Evolutionary conservation across 148 eudicot species (phyloP).

Genomic region (Spergularia marina): DNA sequence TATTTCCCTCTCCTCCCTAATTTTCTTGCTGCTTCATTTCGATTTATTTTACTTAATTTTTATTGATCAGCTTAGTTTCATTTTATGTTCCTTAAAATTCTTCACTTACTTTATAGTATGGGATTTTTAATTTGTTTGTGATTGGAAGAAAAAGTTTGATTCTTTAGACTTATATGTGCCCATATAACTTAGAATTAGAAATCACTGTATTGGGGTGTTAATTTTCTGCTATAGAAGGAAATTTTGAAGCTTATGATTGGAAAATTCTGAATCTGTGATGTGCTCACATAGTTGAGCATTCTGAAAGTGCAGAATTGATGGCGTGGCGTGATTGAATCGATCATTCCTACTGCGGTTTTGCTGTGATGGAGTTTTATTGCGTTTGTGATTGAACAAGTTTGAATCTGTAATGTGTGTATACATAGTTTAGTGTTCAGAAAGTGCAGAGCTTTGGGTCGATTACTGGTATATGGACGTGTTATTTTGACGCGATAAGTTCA

Average conservation of each 20-base stretch:
- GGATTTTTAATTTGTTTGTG: neutral
- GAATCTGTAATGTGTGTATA: neutral
- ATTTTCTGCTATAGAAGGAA: too few relatives aligned
- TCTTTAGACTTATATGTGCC: neutral
- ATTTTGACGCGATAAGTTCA: too few relatives aligned
- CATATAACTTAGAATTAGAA: neutral
- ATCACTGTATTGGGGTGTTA: too few relatives aligned
- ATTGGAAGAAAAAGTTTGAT: neutral
- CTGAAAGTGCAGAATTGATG: too few relatives aligned
- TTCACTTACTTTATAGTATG: neutral
- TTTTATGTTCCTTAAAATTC: neutral
- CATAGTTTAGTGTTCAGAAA: neutral
- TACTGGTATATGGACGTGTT: too few relatives aligned
- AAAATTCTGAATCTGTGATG: too few relatives aligned
- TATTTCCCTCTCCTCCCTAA: constrained; percentile 27
- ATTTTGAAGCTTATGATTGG: too few relatives aligned
- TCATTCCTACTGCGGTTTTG: too few relatives aligned
- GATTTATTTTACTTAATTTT: neutral
- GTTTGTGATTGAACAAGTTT: neutral
- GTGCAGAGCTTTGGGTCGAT: neutral
- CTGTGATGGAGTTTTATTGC: too few relatives aligned
- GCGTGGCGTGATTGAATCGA: too few relatives aligned
- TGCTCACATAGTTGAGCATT: too few relatives aligned
- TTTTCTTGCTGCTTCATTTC: neutral
- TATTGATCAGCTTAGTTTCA: neutral